phyloP scores from a whole-genome alignment of 2,329 filamentous ascomycete genomes.

The Incumbomyces lentus region DNA sequence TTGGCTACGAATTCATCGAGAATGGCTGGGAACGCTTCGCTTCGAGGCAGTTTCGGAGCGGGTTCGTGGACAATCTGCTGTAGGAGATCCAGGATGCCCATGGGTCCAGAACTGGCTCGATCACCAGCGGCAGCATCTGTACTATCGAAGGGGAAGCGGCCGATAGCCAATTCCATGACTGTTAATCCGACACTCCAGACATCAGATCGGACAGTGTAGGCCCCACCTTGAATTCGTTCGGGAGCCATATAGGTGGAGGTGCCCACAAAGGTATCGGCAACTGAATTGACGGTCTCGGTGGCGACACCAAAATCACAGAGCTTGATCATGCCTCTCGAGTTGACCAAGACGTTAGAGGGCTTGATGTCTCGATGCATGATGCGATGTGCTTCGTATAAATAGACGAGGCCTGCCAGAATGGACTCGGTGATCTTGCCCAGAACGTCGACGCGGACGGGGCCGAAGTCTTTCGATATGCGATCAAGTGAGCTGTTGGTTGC shows the following conservation, averaged over 20 bases:
- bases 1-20: conserved; percentile 96
- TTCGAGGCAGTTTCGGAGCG: conserved; percentile 86
- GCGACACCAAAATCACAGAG: conserved; percentile 99
- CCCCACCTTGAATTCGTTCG: conserved; percentile 91
- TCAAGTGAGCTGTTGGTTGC: conserved; percentile 63
- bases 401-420: conserved; percentile 82
- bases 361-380: conserved; percentile 99
- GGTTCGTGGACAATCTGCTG: conserved; percentile 98
- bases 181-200: conserved; percentile 96
- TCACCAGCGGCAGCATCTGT: conserved; percentile 67
- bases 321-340: conserved; percentile 89
- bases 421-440: conserved; percentile 96
- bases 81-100: conserved; percentile 87
- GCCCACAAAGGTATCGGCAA: conserved; percentile 95
- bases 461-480: conserved; percentile 86
- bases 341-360: conserved; percentile 92
- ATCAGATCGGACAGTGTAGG: conserved; percentile 95
- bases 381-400: conserved; percentile 87
- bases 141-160: conserved; percentile 85
- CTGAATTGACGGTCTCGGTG: conserved; percentile 92
- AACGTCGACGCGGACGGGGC: conserved; percentile 89
- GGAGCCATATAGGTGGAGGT: conserved; percentile 99
- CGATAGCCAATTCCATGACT: conserved; percentile 95
- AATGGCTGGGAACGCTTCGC: conserved; percentile 90
- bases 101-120: conserved; percentile 59